Evolutionary conservation across 2,329 filamentous ascomycete genomes (phyloP), one percentile per base, ranked within the genome.

Genomic region (Sarocladium brachiariae): DNA sequence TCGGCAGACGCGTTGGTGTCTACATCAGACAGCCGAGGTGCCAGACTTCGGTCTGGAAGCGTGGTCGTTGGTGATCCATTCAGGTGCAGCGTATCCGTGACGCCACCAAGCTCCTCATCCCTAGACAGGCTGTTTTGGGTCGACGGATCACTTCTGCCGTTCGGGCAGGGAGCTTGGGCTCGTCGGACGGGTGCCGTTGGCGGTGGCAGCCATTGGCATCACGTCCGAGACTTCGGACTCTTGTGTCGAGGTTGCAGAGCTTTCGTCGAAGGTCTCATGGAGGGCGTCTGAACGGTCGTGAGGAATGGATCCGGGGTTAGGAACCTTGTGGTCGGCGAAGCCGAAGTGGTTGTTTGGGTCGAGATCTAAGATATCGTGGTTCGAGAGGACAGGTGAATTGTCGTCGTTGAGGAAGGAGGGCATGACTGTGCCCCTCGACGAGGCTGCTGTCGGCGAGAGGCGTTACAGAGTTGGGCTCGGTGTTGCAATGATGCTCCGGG

Each of bases 131-230:
- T 37, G 24, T 49, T 49, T 14, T 43, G 47, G 18, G 25, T 55
- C 49, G 35, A 49, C 51, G 65, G 64, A 54, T 62, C 61, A 52
- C 73, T 70, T 58, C 71, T 73, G 56, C 76, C 79, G 62, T 84
- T 83, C 57, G n/a, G 77, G 74, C 61, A 80, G 61, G 33, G 79
- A 75, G 65, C 73, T 78, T 69, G 83, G 78, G 67, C 76, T 83
- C 61, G 79, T 76, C 5, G 69, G 66, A 43, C 64, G 63, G 53
- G 68, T 70, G 47, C 57, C 59, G 60, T 64, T 66, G 57, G 70
- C 74, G 68, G 73, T 70, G 64, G 70, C 63, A 19, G 49, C 49
- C 56, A 65, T 63, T 39, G 65, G 66, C 54, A 64, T 65, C 41
- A 65, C 62, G 59, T 73, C 76, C 57, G 74, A 80, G 53, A 67